These are phyloP conservation scores for Macrolepiota fuliginosa DNA, from an alignment of 768 basidiomycete species.

Conservation along the genomic window DNA sequence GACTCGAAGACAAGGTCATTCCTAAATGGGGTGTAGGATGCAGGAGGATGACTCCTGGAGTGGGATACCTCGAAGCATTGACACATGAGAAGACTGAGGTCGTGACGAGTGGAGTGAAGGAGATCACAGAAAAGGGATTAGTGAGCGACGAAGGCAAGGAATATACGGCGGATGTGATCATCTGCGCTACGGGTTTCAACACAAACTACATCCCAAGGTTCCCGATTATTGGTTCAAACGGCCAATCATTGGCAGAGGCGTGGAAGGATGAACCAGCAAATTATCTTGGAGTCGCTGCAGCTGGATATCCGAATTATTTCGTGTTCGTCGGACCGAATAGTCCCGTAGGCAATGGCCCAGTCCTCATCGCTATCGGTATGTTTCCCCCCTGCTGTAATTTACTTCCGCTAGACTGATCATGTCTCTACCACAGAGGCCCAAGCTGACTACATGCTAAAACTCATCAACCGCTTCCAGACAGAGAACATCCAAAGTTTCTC, in stretches of 20 bases:
- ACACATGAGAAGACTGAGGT: constrained; percentile 25
- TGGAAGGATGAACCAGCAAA: constrained; percentile 26
- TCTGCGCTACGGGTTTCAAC: no score
- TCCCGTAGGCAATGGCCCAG: constrained; percentile 26
- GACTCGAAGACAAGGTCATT: no score
- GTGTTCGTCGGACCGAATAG: constrained; percentile 26
- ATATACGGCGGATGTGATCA: constrained; percentile 27
- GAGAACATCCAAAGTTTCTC: constrained; percentile 30
- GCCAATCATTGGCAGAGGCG: constrained; percentile 23
- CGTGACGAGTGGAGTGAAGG: no score
- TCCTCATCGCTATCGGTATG: constrained; percentile 24
- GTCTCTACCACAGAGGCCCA: constrained; percentile 22
- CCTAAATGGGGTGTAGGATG: constrained; percentile 29
- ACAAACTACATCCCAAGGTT: no score
- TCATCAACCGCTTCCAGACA: no score
- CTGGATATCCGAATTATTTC: no score
- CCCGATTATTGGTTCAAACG: constrained; percentile 23
- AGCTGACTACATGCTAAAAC: constrained; percentile 27
- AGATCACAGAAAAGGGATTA: constrained; percentile 25
- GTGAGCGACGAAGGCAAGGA: constrained; percentile 23
- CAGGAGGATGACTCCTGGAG: constrained; percentile 27
- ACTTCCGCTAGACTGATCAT: neutral
- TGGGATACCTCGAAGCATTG: constrained; percentile 29
- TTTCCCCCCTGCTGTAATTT: neutral
- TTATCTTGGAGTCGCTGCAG: constrained; percentile 24